Evolutionary conservation across 139 green algal genomes (phyloP).

Genomic region (Picochlorum sp.): DNA sequence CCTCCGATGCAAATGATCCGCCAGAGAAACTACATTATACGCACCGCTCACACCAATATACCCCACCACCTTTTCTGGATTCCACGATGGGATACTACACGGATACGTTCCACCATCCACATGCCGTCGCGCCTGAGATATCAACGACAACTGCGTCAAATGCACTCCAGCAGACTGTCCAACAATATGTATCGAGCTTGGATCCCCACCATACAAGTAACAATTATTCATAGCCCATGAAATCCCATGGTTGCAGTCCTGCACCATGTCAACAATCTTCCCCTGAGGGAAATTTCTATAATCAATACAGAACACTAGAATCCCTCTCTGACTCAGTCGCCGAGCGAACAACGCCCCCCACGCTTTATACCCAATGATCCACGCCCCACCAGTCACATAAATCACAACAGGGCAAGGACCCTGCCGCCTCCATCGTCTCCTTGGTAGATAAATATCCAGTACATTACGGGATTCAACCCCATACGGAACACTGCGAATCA

Average conservation of each 20-base stretch:
- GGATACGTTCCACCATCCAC: constrained; percentile 1
- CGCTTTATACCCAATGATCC: constrained; percentile 86
- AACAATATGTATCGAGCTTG: constrained; percentile 56
- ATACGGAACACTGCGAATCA: constrained; percentile 65
- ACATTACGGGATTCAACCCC: constrained; percentile 62
- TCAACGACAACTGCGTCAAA: constrained; percentile 58
- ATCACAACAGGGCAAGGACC: constrained; percentile 62
- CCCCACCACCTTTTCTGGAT: constrained; percentile 23
- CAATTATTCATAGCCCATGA: constrained; percentile 68
- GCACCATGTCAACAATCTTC: constrained; percentile 73
- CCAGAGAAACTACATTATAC: constrained; percentile 70
- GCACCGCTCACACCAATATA: constrained; percentile 46
- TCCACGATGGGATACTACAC: constrained; percentile 40
- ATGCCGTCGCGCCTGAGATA: constrained; percentile 50
- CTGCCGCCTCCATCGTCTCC: constrained; percentile 12
- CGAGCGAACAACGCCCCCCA: constrained; percentile 83
- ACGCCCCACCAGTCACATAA: constrained; percentile 85
- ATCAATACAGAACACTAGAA: constrained; percentile 83
- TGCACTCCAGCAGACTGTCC: constrained; percentile 85
- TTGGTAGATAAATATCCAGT: constrained; percentile 75
- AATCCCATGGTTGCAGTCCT: constrained; percentile 85
- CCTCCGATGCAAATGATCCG: constrained; percentile 64
- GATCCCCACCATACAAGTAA: constrained; percentile 62
- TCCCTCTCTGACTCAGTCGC: constrained; percentile 66
- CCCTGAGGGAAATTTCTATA: constrained; percentile 95